phyloP scores from a whole-genome alignment of 345 rosid genomes.

The Populus simonii region DNA sequence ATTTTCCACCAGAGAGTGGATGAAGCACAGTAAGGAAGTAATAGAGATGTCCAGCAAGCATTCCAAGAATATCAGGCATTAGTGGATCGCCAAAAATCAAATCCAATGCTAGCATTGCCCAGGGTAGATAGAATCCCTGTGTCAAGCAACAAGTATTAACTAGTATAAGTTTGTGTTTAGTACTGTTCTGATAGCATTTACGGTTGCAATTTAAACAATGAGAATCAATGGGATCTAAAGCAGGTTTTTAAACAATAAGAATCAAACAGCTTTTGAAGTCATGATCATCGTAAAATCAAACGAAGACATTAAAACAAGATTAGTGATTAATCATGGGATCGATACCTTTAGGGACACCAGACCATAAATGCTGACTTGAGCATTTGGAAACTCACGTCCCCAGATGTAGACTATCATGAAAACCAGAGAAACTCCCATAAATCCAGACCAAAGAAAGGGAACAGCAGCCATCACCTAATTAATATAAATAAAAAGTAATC shows the following conservation, averaged over 20 bases:
- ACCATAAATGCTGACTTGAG: conserved; percentile 47
- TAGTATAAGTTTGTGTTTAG: too few relatives aligned
- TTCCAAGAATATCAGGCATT: conserved; percentile 60
- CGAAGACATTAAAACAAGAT: neutral
- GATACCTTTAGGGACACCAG: conserved; percentile 54
- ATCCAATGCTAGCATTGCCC: conserved; percentile 64
- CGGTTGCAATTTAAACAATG: neutral
- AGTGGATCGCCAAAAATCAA: conserved; percentile 49
- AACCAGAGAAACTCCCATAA: conserved; percentile 53
- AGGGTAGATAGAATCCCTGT: conserved; percentile 67
- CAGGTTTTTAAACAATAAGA: too few relatives aligned
- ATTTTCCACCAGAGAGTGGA: conserved; percentile 59
- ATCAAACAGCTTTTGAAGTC: too few relatives aligned
- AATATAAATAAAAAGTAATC: neutral
- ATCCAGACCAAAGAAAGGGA: conserved; percentile 43
- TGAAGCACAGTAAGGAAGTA: conserved; percentile 64
- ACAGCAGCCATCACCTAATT: conserved; percentile 42
- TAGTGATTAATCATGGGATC: too few relatives aligned
- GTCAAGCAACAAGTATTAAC: neutral
- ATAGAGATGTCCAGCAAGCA: conserved; percentile 57
- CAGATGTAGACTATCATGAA: conserved; percentile 61
- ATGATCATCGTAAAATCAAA: too few relatives aligned
- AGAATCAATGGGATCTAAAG: too few relatives aligned
- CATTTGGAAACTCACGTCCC: conserved; percentile 60
- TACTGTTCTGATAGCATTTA: too few relatives aligned